Conservation (phyloP, 352 stramenopile species). For the Globisporangium iwayamae region DNA sequence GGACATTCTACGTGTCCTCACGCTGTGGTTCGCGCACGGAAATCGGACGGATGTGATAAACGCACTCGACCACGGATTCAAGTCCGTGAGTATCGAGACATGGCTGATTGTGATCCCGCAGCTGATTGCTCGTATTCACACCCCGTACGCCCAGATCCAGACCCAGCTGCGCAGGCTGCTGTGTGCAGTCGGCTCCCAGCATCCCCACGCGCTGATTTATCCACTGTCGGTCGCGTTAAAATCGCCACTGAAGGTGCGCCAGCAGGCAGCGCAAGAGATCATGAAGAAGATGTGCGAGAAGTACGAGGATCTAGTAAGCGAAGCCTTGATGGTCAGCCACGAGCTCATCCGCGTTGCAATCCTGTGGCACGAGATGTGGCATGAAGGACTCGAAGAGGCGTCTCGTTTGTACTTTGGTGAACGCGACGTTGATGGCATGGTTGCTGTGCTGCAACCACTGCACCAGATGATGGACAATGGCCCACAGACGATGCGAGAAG, state of each 20-base stretch:
- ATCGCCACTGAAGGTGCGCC: conserved; percentile 85
- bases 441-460: conserved; percentile 91
- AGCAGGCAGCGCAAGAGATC: conserved; percentile 92
- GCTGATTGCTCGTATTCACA: conserved; percentile 91
- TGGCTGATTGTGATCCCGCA: conserved; percentile 98
- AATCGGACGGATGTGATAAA: conserved; percentile 87
- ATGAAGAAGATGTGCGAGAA: conserved; percentile 94
- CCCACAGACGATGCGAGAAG: conserved; percentile 71
- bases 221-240: conserved; percentile 96
- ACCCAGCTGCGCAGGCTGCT: conserved; percentile 88
- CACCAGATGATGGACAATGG: conserved; percentile 92
- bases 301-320: conserved; percentile 94
- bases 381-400: conserved; percentile 97
- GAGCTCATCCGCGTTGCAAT: conserved; percentile 99
- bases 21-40: conserved; percentile 97
- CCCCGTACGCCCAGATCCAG: conserved; percentile 58
- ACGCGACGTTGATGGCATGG: conserved; percentile 96
- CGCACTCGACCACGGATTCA: conserved; percentile 79
- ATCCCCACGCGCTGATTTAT: conserved; percentile 98
- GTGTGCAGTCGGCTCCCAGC: conserved; percentile 86
- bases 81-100: conserved; percentile 93
- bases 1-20: conserved; percentile 97
- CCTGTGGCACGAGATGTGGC: conserved; percentile 99
- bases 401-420: conserved; percentile 96
- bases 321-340: conserved; percentile 91